Base-by-base conservation (phyloP, 306 rosid genomes). In the Cicer pinnatifidum region DNA sequence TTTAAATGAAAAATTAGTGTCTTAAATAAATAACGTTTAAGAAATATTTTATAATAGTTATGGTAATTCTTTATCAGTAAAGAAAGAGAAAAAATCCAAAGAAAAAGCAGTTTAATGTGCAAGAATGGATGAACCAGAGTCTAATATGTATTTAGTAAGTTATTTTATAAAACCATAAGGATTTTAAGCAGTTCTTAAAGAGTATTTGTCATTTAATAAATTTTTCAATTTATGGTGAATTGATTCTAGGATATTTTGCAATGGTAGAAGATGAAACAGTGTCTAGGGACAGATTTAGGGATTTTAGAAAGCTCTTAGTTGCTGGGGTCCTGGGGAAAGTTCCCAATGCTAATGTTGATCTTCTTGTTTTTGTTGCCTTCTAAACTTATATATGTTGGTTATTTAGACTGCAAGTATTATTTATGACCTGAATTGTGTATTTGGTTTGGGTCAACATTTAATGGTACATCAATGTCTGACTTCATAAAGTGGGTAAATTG, bases 331-430 rank as follows among this genome's bases (percentile, higher is more conserved):
- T 13, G 65, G 5, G 0, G 16, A 15, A 46, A 65, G 35, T 65
- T 62, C n/a, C 33, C 15, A 3, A 16, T 33, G 39, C 33, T 76
- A 33, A 45, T 67, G 54, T 38, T 53, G 47, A 54, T 76, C 45
- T 7, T 47, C 59, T 15, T 50, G 16, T 17, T 69, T 19, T 11
- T n/a, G 63, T 20, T 67, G 43, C 12, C 35, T 41, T 77, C 63
- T 51, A 20, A 20, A 47, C 16, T 67, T 15, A 50, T 33, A 13
- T 59, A 13, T 59, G 41, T 64, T 65, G 46, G 64, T 47, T 39
- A 78, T 57, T 47, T 46, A 78, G 8, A 40, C 63, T 46, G 40
- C 48, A 19, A 72, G 3, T 9, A 62, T 61, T 52, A 60, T 76
- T 39, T 58, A 47, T 72, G 45, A 38, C 81, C 41, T 65, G 66